Evolutionary conservation across 2,329 filamentous ascomycete genomes (phyloP), one percentile per base, ranked within the genome.

Genomic region (Talaromyces amestolkiae): DNA sequence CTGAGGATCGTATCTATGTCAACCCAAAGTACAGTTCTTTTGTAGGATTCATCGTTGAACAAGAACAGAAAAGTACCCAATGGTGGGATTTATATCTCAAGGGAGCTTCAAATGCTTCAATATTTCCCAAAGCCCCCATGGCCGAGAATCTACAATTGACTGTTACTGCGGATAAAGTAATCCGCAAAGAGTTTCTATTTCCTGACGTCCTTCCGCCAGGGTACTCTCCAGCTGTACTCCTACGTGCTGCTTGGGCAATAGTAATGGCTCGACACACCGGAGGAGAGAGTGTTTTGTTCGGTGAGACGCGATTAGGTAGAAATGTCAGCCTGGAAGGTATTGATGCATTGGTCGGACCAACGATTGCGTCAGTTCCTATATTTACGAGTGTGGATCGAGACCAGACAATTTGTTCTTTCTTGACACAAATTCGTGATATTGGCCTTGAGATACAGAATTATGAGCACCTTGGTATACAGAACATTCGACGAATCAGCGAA

Each of bases 381-480:
- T 69, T 77, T 3, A 56, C 78, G 9, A 68, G 66, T 37, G 65
- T 78, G 3, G 63, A 76, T 58, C 68, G 72, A 10, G 22, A 69
- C 62, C 70, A 77, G 49, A 75, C 74, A 37, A 72, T 75, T 1
- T 71, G 74, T 0, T 79, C 84, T 47, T 87, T 83, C 67, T 76
- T 88, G 4, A 79, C 82, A 53, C 72, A 76, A 3, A 79, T 88
- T 3, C 85, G 87, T 49, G 75, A 82, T 31, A 79, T 82, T 15
- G 35, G 35, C 24, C 19, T 39, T 31, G 22, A 41, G 22, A 27
- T 43, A 22, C 35, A 41, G 35, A 19, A 41, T 43, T 64, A 45
- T 17, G 62, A 64, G 39, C 62, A 64, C 24, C 17, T 31, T 4
- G 62, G 62, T 17, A 22, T 64, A 19, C 62, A 64, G 37, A 41